Percentiles rank a stretch among this genome's conserved stretches.
These are phyloP conservation scores for Hypomontagnella monticulosa DNA, from an alignment of 495 filamentous ascomycete genomes.

Conservation along the genomic window DNA sequence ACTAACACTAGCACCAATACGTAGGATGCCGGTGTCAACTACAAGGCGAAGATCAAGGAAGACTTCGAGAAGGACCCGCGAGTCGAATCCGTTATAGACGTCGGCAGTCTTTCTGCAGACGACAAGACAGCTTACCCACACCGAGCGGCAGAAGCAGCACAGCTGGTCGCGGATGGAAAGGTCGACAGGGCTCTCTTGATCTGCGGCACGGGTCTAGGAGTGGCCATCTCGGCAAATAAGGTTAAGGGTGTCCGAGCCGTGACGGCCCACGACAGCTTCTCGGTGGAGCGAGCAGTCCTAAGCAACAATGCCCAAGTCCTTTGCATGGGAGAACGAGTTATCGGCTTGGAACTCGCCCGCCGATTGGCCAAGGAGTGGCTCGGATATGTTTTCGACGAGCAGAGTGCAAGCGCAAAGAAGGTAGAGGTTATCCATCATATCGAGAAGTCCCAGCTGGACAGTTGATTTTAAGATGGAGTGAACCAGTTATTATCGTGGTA, in stretches of 20 bases:
- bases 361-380: constrained; percentile 83
- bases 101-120: constrained; percentile 60
- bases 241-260: constrained; percentile 85
- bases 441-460: constrained; percentile 59
- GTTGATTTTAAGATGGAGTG: not conserved
- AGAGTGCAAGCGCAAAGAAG: constrained; percentile 76
- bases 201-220: constrained; percentile 87
- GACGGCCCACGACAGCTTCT: constrained; percentile 87
- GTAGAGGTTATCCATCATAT: constrained; percentile 78
- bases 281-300: constrained; percentile 80
- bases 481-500: too few relatives aligned
- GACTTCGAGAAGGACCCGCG: constrained; percentile 73
- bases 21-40: constrained; percentile 78
- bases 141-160: constrained; percentile 74
- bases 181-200: constrained; percentile 84
- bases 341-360: constrained; percentile 81
- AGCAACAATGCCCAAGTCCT: constrained; percentile 90
- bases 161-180: constrained; percentile 72
- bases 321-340: constrained; percentile 86
- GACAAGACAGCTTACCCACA: constrained; percentile 90
- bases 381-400: constrained; percentile 80
- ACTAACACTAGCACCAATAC: constrained; percentile 20
- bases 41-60: constrained; percentile 81
- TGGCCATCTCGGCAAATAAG: constrained; percentile 88
- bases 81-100: constrained; percentile 75